Base-by-base conservation (phyloP, 106 monocot species). In the Dioscorea alata region DNA sequence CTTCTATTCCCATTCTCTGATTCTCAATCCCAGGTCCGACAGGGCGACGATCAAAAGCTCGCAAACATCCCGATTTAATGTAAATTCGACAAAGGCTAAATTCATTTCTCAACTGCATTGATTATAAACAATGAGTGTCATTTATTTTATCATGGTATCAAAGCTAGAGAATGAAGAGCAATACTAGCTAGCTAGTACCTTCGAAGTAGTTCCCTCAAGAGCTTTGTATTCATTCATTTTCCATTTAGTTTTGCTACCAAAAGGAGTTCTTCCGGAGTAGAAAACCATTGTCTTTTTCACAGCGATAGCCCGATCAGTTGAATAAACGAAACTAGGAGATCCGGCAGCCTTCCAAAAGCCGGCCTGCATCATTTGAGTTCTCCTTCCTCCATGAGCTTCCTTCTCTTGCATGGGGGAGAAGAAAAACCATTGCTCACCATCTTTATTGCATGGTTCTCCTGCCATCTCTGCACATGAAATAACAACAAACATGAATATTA, bases 291-390 rank as follows among this genome's bases (percentile, higher is more conserved):
- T 86, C 76, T 75, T 93, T 84, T 82, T 86, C 56, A 70, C 32
- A 3, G 84, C 93, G 31, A 93, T 72, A 56, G 60, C 51, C 9
- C 64, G 59, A 28, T 57, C 61, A 33, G 17, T 49, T 9, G 72
- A 17, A 64, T 77, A 84, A 8, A 93, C 82, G 16, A 19, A 33
- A 34, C 71, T 70, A 0, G 84, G 77, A 3, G 89, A 84, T n/a
- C 89, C 93, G 4, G 89, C 86, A 32, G 89, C 79, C 79, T 93
- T 93, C 93, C 93, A 93, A 72, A 89, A 93, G 21, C 93, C 93
- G 2, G 86, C 73, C 0, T 81, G 65, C 21, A 89, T 89, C 60
- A 75, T 89, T 16, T 89, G 70, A 8, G 60, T 75, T 3, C 89
- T 84, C 69, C 89, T 71, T 15, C 93, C 93, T 2, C 93, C 93